Evolutionary conservation across 345 rosid species (phyloP).

Genomic region (Gossypioides kirkii): DNA sequence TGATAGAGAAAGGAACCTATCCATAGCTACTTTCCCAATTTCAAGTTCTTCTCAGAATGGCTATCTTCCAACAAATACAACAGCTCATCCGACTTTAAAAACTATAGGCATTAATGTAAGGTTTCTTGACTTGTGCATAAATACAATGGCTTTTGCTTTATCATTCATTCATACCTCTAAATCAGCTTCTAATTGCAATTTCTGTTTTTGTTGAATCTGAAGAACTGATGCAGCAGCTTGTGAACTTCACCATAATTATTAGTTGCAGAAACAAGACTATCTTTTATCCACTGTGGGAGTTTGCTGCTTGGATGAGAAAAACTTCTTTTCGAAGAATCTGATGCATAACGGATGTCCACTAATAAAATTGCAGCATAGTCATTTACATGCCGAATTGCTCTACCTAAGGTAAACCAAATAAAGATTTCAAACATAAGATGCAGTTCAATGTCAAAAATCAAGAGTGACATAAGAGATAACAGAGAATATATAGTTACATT

Average conservation of each 20-base stretch:
- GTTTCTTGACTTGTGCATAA: background rate
- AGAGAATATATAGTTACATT: constrained; percentile 1
- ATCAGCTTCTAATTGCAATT: constrained; percentile 6
- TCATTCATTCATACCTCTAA: background rate
- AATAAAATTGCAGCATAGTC: constrained; percentile 86
- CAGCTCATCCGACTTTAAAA: too few species aligned
- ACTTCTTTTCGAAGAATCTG: constrained; percentile 46
- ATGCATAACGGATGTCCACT: constrained; percentile 66
- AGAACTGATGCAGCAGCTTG: constrained; percentile 67
- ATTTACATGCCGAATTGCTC: constrained; percentile 80
- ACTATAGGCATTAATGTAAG: too few species aligned
- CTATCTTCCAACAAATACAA: too few species aligned
- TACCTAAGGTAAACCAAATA: constrained; percentile 34
- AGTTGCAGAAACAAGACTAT: constrained; percentile 49
- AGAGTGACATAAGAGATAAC: background rate
- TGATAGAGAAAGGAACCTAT: too few species aligned
- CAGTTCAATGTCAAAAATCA: background rate
- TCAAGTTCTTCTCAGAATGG: too few species aligned
- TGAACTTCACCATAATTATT: constrained; percentile 86
- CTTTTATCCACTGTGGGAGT: constrained; percentile 84
- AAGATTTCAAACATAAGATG: background rate
- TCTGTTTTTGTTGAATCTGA: constrained; percentile 49
- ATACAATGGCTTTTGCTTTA: background rate
- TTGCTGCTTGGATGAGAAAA: constrained; percentile 58
- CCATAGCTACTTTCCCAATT: too few species aligned